Evolutionary conservation across 768 basidiomycete genomes (phyloP).

Genomic region (Leccinellum rugosiceps): DNA sequence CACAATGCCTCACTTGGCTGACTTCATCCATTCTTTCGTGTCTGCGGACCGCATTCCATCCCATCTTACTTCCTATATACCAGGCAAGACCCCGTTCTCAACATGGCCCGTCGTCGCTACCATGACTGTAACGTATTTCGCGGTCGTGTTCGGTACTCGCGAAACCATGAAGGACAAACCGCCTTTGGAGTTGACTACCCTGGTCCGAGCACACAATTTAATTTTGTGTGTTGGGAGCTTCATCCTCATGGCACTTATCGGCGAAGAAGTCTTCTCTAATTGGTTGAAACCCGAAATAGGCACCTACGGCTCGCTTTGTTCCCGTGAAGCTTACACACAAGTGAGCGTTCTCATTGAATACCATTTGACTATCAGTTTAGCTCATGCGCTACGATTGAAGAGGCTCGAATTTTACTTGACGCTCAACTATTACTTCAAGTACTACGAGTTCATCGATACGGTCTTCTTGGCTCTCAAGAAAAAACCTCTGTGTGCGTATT

Average conservation of each 20-base stretch:
- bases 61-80: constrained; percentile 61
- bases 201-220: constrained; percentile 88
- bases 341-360: constrained; percentile 44
- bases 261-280: constrained; percentile 85
- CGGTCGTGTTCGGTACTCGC: constrained; percentile 79
- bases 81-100: constrained; percentile 76
- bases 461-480: constrained; percentile 96
- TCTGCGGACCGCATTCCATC: constrained; percentile 50
- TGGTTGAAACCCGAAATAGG: constrained; percentile 73
- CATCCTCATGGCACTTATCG: constrained; percentile 74
- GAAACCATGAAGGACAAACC: constrained; percentile 75
- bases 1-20: constrained; percentile 67
- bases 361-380: neutral
- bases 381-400: constrained; percentile 36
- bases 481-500: constrained; percentile 79
- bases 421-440: constrained; percentile 97
- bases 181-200: constrained; percentile 65
- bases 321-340: constrained; percentile 71
- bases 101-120: constrained; percentile 65
- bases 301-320: constrained; percentile 72
- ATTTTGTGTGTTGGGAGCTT: constrained; percentile 77
- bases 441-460: constrained; percentile 91
- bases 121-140: constrained; percentile 74
- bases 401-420: constrained; percentile 92
- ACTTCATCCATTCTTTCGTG: constrained; percentile 54